Percentiles rank a stretch among this genome's conserved stretches.
These are phyloP conservation scores for Pythium myriotylum DNA, from an alignment of 352 stramenopile genomes.

Conservation along the genomic window DNA sequence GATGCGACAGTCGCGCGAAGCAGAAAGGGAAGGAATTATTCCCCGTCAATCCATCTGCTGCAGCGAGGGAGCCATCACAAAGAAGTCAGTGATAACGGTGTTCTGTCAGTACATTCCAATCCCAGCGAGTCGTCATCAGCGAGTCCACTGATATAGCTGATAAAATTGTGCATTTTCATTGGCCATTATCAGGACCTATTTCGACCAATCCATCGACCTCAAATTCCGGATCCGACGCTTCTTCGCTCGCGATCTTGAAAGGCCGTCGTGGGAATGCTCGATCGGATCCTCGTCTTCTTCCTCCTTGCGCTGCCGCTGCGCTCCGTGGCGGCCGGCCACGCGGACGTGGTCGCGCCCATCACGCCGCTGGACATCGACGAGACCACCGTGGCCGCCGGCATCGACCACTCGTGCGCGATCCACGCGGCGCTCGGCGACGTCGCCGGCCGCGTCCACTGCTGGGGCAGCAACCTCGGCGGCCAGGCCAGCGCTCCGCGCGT, in stretches of 20 bases:
- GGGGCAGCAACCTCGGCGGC: slow-evolving; percentile 63
- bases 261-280: neutral
- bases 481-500: slow-evolving; percentile 54
- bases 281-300: neutral
- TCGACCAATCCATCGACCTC: neutral
- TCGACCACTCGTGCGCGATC: slow-evolving; percentile 84
- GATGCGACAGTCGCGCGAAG: too few relatives aligned
- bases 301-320: neutral
- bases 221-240: neutral
- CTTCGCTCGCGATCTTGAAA: slow-evolving; percentile 6
- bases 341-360: slow-evolving; percentile 21
- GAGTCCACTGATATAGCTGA: neutral
- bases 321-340: neutral
- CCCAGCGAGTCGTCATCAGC: too few relatives aligned
- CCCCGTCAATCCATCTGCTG: too few relatives aligned
- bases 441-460: slow-evolving; percentile 76
- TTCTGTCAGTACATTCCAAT: too few relatives aligned
- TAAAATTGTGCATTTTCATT: neutral
- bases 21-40: too few relatives aligned
- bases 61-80: too few relatives aligned
- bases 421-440: slow-evolving; percentile 66
- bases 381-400: slow-evolving; percentile 70
- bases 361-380: slow-evolving; percentile 77
- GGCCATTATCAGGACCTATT: neutral
- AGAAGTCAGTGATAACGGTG: too few relatives aligned